Percentiles rank a stretch among this genome's conserved stretches.
Conservation (phyloP, 2,329 filamentous ascomycete genomes). For the Beauveria sp. region DNA sequence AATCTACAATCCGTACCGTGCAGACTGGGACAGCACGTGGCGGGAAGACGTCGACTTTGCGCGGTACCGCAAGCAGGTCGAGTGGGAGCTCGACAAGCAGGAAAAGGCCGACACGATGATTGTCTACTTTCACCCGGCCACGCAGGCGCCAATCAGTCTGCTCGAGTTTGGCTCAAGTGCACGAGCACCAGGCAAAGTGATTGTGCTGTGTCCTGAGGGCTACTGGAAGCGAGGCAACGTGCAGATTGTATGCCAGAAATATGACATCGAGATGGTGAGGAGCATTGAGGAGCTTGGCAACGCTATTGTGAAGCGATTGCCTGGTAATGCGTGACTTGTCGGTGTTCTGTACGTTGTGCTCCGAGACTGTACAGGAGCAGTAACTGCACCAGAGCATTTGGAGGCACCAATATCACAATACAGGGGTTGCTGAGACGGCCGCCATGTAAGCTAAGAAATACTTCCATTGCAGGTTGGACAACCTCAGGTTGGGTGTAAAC, state of each 20-base stretch:
- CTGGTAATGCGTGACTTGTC: background rate
- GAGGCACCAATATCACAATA: too few relatives aligned
- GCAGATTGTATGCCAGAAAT: constrained; percentile 41
- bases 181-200: constrained; percentile 25
- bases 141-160: constrained; percentile 46
- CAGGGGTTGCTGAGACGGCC: too few relatives aligned
- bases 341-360: background rate
- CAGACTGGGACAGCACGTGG: constrained; percentile 45
- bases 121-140: constrained; percentile 45
- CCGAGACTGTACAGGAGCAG: too few relatives aligned
- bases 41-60: constrained; percentile 35
- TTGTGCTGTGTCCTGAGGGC: constrained; percentile 42
- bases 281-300: constrained; percentile 30
- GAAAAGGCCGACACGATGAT: constrained; percentile 41
- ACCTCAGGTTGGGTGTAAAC: too few relatives aligned
- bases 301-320: constrained; percentile 25
- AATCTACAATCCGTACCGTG: constrained; percentile 46
- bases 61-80: constrained; percentile 43
- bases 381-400: too few relatives aligned
- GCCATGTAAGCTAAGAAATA: too few relatives aligned
- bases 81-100: constrained; percentile 51
- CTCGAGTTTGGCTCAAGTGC: constrained; percentile 50
- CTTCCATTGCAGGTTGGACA: too few relatives aligned
- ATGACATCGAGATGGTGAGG: constrained; percentile 36
- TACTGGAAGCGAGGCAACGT: constrained; percentile 53